Percentiles rank a stretch among this genome's conserved stretches.
Conservation (phyloP, 23 red algal species). For the Gracilaria vermiculophylla region DNA sequence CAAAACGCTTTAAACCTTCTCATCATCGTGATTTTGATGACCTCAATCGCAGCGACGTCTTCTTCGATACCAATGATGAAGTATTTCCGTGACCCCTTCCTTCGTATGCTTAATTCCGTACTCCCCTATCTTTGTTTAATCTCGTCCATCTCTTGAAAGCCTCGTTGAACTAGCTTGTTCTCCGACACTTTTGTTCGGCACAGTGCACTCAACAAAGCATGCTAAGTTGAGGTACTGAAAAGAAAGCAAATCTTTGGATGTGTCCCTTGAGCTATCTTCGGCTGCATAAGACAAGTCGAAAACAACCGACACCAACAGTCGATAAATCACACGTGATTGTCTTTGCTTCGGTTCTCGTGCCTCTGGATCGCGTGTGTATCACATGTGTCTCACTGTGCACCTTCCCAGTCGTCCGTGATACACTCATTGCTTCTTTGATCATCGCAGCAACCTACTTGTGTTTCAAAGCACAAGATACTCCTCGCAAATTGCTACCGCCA, state of each 20-base stretch:
- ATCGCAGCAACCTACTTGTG: not conserved
- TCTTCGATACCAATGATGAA: conserved; percentile 22
- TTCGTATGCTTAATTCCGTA: not conserved
- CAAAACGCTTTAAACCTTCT: conserved; percentile 47
- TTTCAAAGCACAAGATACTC: conserved; percentile 22
- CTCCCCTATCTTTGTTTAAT: not conserved
- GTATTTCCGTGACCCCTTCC: not conserved
- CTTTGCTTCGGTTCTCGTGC: too few species aligned
- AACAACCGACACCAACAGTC: not conserved
- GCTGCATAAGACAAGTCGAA: too few species aligned
- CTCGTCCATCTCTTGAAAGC: not conserved
- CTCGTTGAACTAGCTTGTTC: not conserved
- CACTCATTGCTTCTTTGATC: too few species aligned
- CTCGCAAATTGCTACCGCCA: not conserved
- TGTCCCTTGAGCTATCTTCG: too few species aligned
- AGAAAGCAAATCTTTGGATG: too few species aligned
- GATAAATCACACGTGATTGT: not conserved
- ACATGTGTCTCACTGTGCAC: too few species aligned
- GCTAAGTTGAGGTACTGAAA: too few species aligned
- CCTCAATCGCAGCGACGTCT: conserved; percentile 24
- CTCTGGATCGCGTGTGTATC: too few species aligned
- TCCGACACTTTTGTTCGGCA: not conserved
- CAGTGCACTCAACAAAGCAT: too few species aligned
- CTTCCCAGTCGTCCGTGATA: too few species aligned
- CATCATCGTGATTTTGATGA: not conserved